Conservation (phyloP, 1,284 basidiomycete genomes). For the Ceratobasidium sp. region DNA sequence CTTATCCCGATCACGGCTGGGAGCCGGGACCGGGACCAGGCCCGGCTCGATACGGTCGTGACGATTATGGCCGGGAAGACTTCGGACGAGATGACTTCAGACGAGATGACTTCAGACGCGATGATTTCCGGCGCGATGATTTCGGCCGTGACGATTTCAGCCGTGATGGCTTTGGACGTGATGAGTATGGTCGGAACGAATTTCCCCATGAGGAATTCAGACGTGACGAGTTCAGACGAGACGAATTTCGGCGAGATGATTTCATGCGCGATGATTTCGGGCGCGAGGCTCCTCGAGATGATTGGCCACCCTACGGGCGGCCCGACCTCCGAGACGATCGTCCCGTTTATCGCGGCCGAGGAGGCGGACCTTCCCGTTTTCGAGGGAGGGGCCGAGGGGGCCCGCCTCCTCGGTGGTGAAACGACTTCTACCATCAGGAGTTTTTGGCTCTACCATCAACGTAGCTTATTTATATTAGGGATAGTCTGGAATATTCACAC, state of each 20-base stretch:
- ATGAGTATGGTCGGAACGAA: too few species aligned
- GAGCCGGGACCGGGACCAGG: slow-evolving; percentile 21
- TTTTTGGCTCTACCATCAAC: neutral
- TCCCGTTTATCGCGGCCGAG: slow-evolving; percentile 10
- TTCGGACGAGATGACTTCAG: too few species aligned
- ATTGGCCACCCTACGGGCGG: slow-evolving; percentile 1
- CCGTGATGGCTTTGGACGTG: too few species aligned
- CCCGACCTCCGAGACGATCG: too few species aligned
- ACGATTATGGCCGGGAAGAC: neutral
- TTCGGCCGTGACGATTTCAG: too few species aligned
- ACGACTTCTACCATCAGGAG: neutral
- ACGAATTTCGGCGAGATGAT: neutral
- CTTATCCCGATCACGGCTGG: slow-evolving; percentile 19
- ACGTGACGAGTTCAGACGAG: too few species aligned
- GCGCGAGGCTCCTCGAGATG: too few species aligned
- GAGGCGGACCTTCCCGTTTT: slow-evolving; percentile 3
- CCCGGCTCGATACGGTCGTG: slow-evolving; percentile 18
- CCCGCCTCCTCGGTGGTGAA: slow-evolving; percentile 3
- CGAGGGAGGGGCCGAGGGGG: slow-evolving; percentile 36
- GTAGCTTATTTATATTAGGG: neutral
- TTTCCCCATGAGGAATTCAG: too few species aligned
- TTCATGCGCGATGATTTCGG: neutral
- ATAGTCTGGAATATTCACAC: neutral
- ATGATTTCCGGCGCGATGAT: neutral
- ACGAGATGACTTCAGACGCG: neutral